A percentile compares a stretch with the other conserved stretches of the same genome.
phyloP scores from a whole-genome alignment of 1,139 yeast species.

The Suhomyces anneliseae region DNA sequence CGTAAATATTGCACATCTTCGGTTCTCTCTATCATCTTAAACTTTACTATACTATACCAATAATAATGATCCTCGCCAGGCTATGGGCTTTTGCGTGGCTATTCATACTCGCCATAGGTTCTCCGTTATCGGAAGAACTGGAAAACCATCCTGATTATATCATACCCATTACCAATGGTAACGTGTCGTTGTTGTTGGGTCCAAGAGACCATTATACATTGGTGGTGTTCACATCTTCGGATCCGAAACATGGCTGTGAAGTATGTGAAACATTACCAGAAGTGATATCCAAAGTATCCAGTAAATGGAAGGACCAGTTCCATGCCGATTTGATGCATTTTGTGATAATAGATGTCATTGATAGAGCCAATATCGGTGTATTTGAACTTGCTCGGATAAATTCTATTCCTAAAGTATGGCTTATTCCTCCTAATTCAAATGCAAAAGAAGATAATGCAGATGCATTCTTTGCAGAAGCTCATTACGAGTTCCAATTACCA shows the following conservation, averaged over 20 bases:
- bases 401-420: constrained; percentile 64
- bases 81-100: not conserved
- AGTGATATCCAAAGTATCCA: constrained; percentile 40
- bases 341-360: constrained; percentile 50
- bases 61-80: not conserved
- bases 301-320: constrained; percentile 45
- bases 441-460: constrained; percentile 6
- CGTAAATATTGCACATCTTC: no score
- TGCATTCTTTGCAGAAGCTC: constrained; percentile 24
- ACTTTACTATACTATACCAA: not conserved
- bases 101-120: not conserved
- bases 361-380: constrained; percentile 33
- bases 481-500: constrained; percentile 35
- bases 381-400: constrained; percentile 43
- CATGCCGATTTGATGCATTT: constrained; percentile 44
- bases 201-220: constrained; percentile 44
- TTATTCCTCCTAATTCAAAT: constrained; percentile 51
- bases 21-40: not conserved
- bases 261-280: constrained; percentile 43
- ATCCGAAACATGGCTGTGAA: constrained; percentile 36
- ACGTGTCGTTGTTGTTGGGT: constrained; percentile 33
- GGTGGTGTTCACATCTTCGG: constrained; percentile 45
- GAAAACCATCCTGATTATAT: constrained; percentile 18
- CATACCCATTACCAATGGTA: constrained; percentile 32
- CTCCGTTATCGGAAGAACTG: not conserved